Percentiles rank a stretch among this genome's conserved stretches.
Evolutionary conservation across 345 rosid genomes (phyloP).

Genomic region (Acer campestre): DNA sequence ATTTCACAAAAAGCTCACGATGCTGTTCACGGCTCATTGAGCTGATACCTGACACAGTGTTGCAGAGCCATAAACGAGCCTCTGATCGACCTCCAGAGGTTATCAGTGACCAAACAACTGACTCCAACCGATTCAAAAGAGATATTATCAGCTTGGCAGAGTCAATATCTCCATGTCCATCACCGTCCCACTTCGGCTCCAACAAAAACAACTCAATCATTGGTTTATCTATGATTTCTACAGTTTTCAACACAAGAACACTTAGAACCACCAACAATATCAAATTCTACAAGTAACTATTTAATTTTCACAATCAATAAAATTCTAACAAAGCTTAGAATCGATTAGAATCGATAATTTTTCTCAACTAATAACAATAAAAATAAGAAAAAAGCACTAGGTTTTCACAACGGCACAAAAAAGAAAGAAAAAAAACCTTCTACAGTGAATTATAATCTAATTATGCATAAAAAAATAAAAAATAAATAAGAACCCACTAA

Average conservation of each 20-base stretch:
- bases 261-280: neutral
- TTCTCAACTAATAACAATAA: neutral
- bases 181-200: constrained; percentile 38
- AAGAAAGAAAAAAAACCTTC: neutral
- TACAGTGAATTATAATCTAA: neutral
- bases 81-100: constrained; percentile 68
- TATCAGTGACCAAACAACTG: constrained; percentile 60
- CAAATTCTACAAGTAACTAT: neutral
- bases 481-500: neutral
- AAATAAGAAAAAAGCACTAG: too few relatives aligned
- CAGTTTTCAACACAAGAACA: neutral
- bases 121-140: constrained; percentile 51
- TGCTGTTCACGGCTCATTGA: constrained; percentile 49
- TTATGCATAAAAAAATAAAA: neutral
- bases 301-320: neutral
- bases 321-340: neutral
- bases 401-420: too few relatives aligned
- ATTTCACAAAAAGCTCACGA: constrained; percentile 51
- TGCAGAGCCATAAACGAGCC: constrained; percentile 86
- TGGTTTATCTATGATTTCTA: neutral
- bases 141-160: constrained; percentile 36
- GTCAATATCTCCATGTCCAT: constrained; percentile 25
- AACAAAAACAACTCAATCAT: constrained; percentile 63
- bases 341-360: neutral
- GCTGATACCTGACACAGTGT: constrained; percentile 44